phyloP scores from a whole-genome alignment of 2,329 filamentous ascomycete species.

The Cytospora piceae region DNA sequence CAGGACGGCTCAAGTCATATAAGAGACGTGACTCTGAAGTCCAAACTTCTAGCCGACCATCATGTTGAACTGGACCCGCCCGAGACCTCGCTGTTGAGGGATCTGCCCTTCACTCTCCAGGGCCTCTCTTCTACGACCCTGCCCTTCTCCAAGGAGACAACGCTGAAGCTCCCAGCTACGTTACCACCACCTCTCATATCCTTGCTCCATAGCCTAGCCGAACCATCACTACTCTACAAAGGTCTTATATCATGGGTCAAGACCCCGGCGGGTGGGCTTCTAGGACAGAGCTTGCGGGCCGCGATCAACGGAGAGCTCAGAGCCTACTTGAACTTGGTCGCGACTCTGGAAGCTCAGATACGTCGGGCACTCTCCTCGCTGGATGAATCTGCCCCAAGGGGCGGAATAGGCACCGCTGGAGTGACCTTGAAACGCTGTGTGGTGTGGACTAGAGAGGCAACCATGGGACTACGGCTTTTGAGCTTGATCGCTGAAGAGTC shows the following conservation, averaged over 20 bases:
- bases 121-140: slow-evolving; percentile 87
- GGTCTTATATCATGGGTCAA: slow-evolving; percentile 81
- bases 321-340: slow-evolving; percentile 87
- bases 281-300: slow-evolving; percentile 88
- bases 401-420: slow-evolving; percentile 79
- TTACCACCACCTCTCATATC: slow-evolving; percentile 85
- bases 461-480: slow-evolving; percentile 92
- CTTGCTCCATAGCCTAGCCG: slow-evolving; percentile 84
- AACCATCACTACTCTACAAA: slow-evolving; percentile 90
- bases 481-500: slow-evolving; percentile 93
- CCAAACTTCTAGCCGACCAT: slow-evolving; percentile 60
- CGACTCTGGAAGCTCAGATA: slow-evolving; percentile 91
- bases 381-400: slow-evolving; percentile 68
- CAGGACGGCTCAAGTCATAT: slow-evolving; percentile 40
- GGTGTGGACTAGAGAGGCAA: slow-evolving; percentile 96
- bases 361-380: slow-evolving; percentile 76
- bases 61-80: slow-evolving; percentile 61
- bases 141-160: slow-evolving; percentile 70
- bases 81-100: slow-evolving; percentile 71
- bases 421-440: slow-evolving; percentile 95
- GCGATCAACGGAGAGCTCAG: slow-evolving; percentile 84
- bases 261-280: slow-evolving; percentile 77
- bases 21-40: slow-evolving; percentile 60
- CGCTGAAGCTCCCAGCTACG: slow-evolving; percentile 75
- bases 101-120: slow-evolving; percentile 91